Evolutionary conservation across 768 basidiomycete genomes (phyloP).

Genomic region (Rhodosporidiobolus sp.): DNA sequence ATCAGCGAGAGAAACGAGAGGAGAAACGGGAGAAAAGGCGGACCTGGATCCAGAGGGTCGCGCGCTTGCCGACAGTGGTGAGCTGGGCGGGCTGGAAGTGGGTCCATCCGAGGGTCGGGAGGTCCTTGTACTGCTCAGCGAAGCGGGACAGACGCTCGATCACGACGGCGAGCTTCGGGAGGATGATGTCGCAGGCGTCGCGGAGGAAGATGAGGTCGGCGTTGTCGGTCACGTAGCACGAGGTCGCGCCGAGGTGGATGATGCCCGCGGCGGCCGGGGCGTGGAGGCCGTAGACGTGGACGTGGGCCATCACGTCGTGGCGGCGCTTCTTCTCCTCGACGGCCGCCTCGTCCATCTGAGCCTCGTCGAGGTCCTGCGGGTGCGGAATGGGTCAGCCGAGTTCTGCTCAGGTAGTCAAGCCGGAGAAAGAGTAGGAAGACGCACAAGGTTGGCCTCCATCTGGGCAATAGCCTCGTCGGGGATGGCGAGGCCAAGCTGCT

Average conservation of each 20-base stretch:
- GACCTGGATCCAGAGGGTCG: constrained; percentile 93
- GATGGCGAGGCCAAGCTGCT: constrained; percentile 87
- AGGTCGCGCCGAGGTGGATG: constrained; percentile 80
- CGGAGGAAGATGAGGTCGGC: constrained; percentile 97
- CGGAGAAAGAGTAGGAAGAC: constrained; percentile 39
- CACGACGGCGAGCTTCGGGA: constrained; percentile 81
- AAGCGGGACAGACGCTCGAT: constrained; percentile 84
- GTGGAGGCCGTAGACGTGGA: constrained; percentile 71
- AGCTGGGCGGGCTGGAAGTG: constrained; percentile 99
- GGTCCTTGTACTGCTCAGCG: constrained; percentile 75
- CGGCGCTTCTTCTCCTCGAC: constrained; percentile 93
- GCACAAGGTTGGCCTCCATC: constrained; percentile 87
- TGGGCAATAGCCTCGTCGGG: constrained; percentile 85
- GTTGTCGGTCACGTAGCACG: constrained; percentile 99
- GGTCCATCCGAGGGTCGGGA: constrained; percentile 94
- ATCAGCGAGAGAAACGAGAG: background rate
- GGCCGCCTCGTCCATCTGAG: constrained; percentile 88
- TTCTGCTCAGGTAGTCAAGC: background rate
- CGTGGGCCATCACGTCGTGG: constrained; percentile 99
- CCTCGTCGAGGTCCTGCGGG: constrained; percentile 70
- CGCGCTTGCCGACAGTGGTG: constrained; percentile 95
- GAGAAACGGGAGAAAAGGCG: constrained; percentile 13
- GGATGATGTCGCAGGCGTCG: constrained; percentile 74
- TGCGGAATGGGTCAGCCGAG: background rate
- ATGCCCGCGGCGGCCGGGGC: constrained; percentile 42